phyloP scores from a whole-genome alignment of 2,329 filamentous ascomycete species.

The Cryphonectria nitschkei region DNA sequence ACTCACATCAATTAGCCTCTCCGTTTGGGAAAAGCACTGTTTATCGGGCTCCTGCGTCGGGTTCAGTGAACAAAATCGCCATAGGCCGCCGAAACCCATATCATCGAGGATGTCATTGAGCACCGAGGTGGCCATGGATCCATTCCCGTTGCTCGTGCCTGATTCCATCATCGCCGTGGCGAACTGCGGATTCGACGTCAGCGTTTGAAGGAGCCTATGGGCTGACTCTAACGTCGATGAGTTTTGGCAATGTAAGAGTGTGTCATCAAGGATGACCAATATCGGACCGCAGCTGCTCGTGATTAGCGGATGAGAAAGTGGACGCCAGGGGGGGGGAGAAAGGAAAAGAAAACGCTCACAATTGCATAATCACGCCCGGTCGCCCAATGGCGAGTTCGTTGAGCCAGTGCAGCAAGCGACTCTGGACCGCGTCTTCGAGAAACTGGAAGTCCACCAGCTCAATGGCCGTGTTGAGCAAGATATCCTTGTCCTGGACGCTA shows the following conservation, averaged over 20 bases:
- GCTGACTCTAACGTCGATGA: constrained; percentile 62
- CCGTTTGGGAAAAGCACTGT: constrained; percentile 58
- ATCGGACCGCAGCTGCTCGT: constrained; percentile 56
- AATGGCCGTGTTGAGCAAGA: constrained; percentile 66
- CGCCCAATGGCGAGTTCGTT: constrained; percentile 58
- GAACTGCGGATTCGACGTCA: constrained; percentile 59
- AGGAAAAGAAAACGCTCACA: constrained; percentile 50
- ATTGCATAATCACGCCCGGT: constrained; percentile 58
- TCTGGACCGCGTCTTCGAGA: constrained; percentile 65
- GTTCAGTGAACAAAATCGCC: constrained; percentile 56
- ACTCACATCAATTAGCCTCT: constrained; percentile 64
- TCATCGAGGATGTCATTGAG: constrained; percentile 59
- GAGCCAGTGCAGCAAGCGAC: constrained; percentile 62
- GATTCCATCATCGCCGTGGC: constrained; percentile 51
- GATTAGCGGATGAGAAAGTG: neutral
- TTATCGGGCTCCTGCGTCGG: constrained; percentile 48
- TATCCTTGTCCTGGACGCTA: constrained; percentile 60
- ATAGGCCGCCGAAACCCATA: constrained; percentile 67
- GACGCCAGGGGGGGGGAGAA: neutral
- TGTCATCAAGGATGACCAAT: constrained; percentile 61
- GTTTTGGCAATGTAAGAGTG: constrained; percentile 67
- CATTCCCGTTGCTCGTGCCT: constrained; percentile 34
- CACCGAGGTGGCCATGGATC: constrained; percentile 25
- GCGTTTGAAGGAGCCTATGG: constrained; percentile 61
- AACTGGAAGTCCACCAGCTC: constrained; percentile 69